Evolutionary conservation across 2,329 filamentous ascomycete species (phyloP), one percentile per base, ranked within the genome.

Genomic region (Boeremia exigua): DNA sequence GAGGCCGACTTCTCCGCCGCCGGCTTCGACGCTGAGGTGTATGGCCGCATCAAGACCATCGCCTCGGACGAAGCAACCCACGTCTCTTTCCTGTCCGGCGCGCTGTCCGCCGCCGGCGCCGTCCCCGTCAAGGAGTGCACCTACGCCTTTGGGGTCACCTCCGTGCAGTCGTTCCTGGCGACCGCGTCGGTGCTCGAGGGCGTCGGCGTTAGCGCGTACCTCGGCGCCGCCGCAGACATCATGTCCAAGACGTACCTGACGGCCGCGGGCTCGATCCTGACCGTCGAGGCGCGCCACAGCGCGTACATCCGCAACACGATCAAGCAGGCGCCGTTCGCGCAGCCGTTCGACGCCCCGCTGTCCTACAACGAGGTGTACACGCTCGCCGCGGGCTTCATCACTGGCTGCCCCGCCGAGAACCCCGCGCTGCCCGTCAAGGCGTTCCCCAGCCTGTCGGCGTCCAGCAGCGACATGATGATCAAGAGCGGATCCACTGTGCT

Each of bases 201-300:
- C 50, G 82, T 87, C 36, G 84, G 84, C 60, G 81, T 85, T 46
- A 82, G 80, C 28, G 84, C 84, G 17, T 87, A 87, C 74, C 81
- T 89, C 40, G 84, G 85, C 40, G 86, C 86, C 15, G 86, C 86
- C 6, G 81, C 81, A 23, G 77, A 79, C 56, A 86, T 86, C 59
- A 79, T 82, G 57, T 80, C 81, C 70, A 81, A 84, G 59, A 76
- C 77, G 19, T 87, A 87, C 74, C 76, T 89, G 40, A 83, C 83
- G 0, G 82, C 81, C 4, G 87, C 86, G 1, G 86, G 83, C 25
- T 82, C 82, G 52, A 86, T 90, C 66, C 77, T 90, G 30, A 85
- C 84, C 28, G 82, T 88, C 52, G 87, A 89, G 66, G 81, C 87
- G 29, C 82, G 87, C 9, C 87, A 90, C 76, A 82, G 82, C 1